Conservation (phyloP, 1,284 basidiomycete species). For the Fomes fomentarius region DNA sequence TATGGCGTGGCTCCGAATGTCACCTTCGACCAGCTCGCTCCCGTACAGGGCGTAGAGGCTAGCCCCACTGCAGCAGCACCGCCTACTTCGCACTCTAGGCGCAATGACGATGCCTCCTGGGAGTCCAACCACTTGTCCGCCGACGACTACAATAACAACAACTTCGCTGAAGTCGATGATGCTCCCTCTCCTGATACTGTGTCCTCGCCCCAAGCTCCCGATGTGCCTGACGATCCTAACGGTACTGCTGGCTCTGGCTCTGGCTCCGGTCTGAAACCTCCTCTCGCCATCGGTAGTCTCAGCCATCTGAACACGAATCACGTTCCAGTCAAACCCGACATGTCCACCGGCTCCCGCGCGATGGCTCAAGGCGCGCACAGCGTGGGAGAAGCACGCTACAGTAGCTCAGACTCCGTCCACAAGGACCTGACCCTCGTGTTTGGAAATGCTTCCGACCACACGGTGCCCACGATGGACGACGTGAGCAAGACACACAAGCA, state of each 20-base stretch:
- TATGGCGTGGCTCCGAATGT: constrained; percentile 21
- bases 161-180: neutral
- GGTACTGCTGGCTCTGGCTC: neutral
- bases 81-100: constrained; percentile 1
- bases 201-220: neutral
- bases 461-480: neutral
- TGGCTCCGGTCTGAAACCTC: neutral
- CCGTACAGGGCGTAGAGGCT: constrained; percentile 9
- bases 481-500: neutral
- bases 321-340: constrained; percentile 8
- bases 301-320: neutral
- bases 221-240: neutral
- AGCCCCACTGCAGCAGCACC: constrained; percentile 2
- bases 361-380: neutral
- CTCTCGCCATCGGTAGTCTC: neutral
- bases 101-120: constrained; percentile 7
- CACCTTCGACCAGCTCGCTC: constrained; percentile 7
- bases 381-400: constrained; percentile 11
- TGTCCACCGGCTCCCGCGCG: neutral
- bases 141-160: constrained; percentile 3
- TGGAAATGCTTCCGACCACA: neutral
- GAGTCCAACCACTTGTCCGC: constrained; percentile 1
- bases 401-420: constrained; percentile 13
- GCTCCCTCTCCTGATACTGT: neutral
- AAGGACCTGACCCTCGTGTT: constrained; percentile 5